phyloP scores from a whole-genome alignment of 148 eudicot genomes.

The Vaccinium myrtillus region DNA sequence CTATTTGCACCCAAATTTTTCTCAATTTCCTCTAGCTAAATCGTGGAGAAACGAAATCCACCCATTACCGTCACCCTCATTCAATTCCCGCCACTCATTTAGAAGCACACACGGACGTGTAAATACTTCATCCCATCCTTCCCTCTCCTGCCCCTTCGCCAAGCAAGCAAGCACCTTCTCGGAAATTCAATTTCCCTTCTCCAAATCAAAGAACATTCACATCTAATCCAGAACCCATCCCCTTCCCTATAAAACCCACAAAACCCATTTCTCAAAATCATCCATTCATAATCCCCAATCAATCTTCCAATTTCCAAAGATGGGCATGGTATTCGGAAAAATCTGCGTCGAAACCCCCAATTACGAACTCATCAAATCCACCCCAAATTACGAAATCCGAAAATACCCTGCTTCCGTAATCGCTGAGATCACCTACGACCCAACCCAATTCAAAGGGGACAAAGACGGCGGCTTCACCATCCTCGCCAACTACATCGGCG shows the following conservation, averaged over 20 bases:
- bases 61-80: background rate
- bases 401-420: slow-evolving; percentile 50
- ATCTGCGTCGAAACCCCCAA: slow-evolving; percentile 62
- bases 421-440: slow-evolving; percentile 68
- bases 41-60: background rate
- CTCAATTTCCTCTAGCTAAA: background rate
- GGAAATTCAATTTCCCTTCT: background rate
- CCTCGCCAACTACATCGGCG: slow-evolving; percentile 79
- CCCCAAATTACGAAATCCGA: slow-evolving; percentile 67
- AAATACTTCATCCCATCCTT: background rate
- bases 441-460: slow-evolving; percentile 50
- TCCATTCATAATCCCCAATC: background rate
- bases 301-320: slow-evolving; percentile 7
- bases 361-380: slow-evolving; percentile 42
- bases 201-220: background rate
- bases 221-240: background rate
- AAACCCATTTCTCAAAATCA: background rate
- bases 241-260: background rate
- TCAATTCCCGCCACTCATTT: background rate
- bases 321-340: slow-evolving; percentile 63
- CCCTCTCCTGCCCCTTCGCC: background rate
- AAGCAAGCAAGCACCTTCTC: background rate
- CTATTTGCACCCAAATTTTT: no score
- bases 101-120: background rate
- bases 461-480: slow-evolving; percentile 71